Evolutionary conservation across 495 filamentous ascomycete species (phyloP), one percentile per base, ranked within the genome.

Genomic region (Rhypophila decipiens): DNA sequence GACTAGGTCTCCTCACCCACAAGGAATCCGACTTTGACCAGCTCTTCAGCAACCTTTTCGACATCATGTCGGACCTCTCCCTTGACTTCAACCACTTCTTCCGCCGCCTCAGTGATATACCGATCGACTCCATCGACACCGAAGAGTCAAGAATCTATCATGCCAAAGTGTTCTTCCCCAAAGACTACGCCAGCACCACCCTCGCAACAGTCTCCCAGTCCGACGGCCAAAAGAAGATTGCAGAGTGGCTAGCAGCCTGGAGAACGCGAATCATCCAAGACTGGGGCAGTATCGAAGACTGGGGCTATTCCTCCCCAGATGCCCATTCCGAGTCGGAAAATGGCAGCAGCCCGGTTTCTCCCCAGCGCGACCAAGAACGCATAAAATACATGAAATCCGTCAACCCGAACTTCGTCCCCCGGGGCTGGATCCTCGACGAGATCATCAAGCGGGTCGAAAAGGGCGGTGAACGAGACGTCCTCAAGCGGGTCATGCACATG

Each of bases 61-160:
- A 96, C 58, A 82, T 80, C 0, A 71, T 98, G 56, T 86, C 95
- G 57, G 73, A 74, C 3, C 65, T 87, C 22, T 82, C 88, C 52
- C 65, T 98, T 19, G 93, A 98, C 61, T 98, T 94, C 70, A 85
- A 91, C 57, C 85, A 88, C 50, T 90, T 90, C 63, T 96, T 97
- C 76, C 75, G 93, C 2, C 77, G 82, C 4, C 70, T 98, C 0
- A 80, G 80, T 9, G 52, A 64, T 3, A 48, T 94, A 13, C 68
- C 64, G 3, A 31, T 89, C 5, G 60, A 67, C 1, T 73, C 82
- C 11, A 36, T 94, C 8, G 74, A 78, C 43, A 83, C 78, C 0
- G 72, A 83, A 12, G 76, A 80, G 17, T 58, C 74, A 47, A 67
- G 84, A 39, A 71, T 69, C 43, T 70, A 80, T 18, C 66, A 68